Evolutionary conservation across 495 filamentous ascomycete genomes (phyloP), one percentile per base, ranked within the genome.

Genomic region (Xylaria intraflava): DNA sequence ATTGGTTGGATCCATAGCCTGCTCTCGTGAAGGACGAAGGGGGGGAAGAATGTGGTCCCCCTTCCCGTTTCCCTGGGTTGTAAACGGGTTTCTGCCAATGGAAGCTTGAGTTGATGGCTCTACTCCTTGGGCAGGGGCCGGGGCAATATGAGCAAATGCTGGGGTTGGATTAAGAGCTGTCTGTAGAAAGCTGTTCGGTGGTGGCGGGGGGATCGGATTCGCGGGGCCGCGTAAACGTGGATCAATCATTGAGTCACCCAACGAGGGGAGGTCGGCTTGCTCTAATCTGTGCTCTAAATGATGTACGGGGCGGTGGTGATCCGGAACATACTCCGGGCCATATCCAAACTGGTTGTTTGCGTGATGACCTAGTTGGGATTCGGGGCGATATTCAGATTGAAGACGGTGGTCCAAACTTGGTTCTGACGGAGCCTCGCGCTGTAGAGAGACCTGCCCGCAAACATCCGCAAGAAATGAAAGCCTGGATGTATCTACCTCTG

Each of bases 101-200:
- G 49, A 1, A 20, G 45, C n/a, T 20, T 54, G 63, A 20, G 39
- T 31, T 24, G 44, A n/a, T 7, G 39, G 29, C 20, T 66, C 64
- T 46, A 51, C 43, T 29, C 39, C 24, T 20, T 53, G 24, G 27
- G 45, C 7, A 6, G 61, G 63, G 12, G 56, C 57, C n/a, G 64
- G 64, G 9, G 61, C 64, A 30, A 62, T 62, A 42, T 59, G 58
- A 1, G 58, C 24, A 42, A 56, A 56, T 0, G 59, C 29, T 10
- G 67, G 50, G 12, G 56, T 26, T 1, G 67, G 70, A 42, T 76
- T 76, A 12, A 76, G 57, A 1, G 73, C 69, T 0, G 73, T 75
- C 47, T 68, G 65, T 1, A 76, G 46, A 51, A 75, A 76, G 14
- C 65, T 56, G 44, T 67, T 70, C n/a, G 61, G 48, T 10, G 61